These are phyloP conservation scores for Monosporascus sp. DNA, from an alignment of 2,329 filamentous ascomycete genomes.

Conservation along the genomic window DNA sequence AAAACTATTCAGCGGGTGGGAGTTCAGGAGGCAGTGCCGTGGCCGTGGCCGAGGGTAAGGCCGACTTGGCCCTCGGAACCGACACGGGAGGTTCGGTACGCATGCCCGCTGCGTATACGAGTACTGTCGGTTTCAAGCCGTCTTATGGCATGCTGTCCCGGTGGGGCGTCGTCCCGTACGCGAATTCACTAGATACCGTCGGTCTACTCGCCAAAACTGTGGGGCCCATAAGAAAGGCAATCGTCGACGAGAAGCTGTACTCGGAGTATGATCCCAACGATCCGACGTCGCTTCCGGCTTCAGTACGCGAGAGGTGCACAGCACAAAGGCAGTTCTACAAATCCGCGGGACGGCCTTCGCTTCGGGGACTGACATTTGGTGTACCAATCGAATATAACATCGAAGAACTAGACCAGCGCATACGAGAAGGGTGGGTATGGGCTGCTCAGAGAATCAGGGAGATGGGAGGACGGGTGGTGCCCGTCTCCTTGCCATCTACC, in stretches of 20 bases:
- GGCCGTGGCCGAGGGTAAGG: constrained; percentile 61
- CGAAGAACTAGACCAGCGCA: constrained; percentile 63
- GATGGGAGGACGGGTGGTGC: constrained; percentile 65
- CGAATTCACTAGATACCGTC: constrained; percentile 88
- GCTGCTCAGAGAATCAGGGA: constrained; percentile 55
- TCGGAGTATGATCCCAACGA: constrained; percentile 60
- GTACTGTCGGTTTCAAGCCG: constrained; percentile 80
- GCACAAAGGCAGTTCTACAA: constrained; percentile 22
- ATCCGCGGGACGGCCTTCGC: constrained; percentile 4
- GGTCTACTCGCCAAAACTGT: constrained; percentile 62
- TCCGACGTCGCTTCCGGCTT: constrained; percentile 62
- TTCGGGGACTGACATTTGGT: constrained; percentile 42
- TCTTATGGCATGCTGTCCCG: constrained; percentile 84
- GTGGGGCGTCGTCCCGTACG: constrained; percentile 84
- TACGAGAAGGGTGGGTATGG: constrained; percentile 64
- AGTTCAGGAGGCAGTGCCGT: constrained; percentile 93
- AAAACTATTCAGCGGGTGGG: constrained; percentile 62
- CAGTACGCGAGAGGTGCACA: constrained; percentile 47
- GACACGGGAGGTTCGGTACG: constrained; percentile 90
- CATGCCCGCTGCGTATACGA: constrained; percentile 81
- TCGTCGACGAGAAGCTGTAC: constrained; percentile 44
- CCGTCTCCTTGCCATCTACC: constrained; percentile 77
- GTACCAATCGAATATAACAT: constrained; percentile 82
- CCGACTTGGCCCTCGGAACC: constrained; percentile 70
- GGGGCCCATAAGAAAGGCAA: constrained; percentile 42